Evolutionary conservation across 345 rosid genomes (phyloP), one percentile per base, ranked within the genome.

Genomic region (Pistacia atlantica): DNA sequence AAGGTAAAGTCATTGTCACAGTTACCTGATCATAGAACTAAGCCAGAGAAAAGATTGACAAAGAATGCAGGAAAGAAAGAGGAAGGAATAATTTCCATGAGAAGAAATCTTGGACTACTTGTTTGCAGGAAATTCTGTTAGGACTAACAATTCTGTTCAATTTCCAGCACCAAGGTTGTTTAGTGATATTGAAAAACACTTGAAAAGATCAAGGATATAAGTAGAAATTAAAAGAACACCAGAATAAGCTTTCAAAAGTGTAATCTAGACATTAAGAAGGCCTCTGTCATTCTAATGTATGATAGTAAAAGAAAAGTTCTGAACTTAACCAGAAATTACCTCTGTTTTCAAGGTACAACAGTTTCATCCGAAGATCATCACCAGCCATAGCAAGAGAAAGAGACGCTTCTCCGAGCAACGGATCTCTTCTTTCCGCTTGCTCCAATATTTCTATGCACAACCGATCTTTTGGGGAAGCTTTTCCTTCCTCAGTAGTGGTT

Each of bases 391-490:
- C 92, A 69, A 91, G 87, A 78, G 95, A 89, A 68, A 78, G 83
- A 65, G 89, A 78, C 63, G 86, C 91, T 78, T 89, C 95, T 73
- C 89, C 90, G 28, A 88, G 87, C 62, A 85, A 82, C 4, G 84
- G 85, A 77, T 82, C 92, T 76, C 90, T 82, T 65, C 87, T 87
- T 31, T 88, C 90, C 1, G 91, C 97, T 68, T 89, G 91, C 78
- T 91, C 97, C 73, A 94, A 69, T 75, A 92, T 90, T 84, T 92
- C 98, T 77, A 94, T 81, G 71, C 98, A 92, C 78, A 94, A 78
- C 17, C 86, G 83, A 14, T 89, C 96, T 76, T 80, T 86, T 1
- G 91, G 75, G 64, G 94, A 80, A 75, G 85, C 80, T 69, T 87
- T 86, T 51, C 93, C 97, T 76, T 89, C 86, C 87, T 87, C 97